Percentiles rank a stretch among this genome's conserved stretches.
These are phyloP conservation scores for Podospora conica DNA, from an alignment of 495 filamentous ascomycete genomes.

Conservation along the genomic window DNA sequence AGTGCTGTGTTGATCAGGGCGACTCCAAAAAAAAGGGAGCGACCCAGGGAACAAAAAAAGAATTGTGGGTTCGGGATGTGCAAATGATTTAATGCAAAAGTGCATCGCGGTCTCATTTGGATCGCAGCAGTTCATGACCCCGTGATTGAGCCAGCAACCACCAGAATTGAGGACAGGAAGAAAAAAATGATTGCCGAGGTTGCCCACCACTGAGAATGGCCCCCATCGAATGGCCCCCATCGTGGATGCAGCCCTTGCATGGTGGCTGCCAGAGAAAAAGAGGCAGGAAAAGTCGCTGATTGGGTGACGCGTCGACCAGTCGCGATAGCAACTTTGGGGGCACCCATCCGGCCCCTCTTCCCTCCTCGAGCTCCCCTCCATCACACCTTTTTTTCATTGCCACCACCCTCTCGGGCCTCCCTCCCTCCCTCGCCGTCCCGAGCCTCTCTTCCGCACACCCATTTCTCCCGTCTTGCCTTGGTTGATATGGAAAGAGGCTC, in stretches of 20 bases:
- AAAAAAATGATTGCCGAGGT: not conserved
- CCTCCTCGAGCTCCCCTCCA: not conserved
- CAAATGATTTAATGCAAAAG: not conserved
- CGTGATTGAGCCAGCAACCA: not conserved
- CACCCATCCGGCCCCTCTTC: too few species aligned
- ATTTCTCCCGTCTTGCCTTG: not conserved
- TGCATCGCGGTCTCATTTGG: not conserved
- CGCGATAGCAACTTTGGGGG: not conserved
- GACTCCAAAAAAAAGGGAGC: not conserved
- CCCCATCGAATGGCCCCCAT: not conserved
- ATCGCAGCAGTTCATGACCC: not conserved
- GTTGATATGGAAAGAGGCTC: not conserved
- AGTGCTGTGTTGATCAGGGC: too few species aligned
- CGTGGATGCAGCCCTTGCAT: constrained; percentile 1
- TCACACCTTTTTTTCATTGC: not conserved
- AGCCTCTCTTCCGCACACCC: not conserved
- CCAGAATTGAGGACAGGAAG: not conserved
- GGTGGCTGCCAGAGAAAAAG: not conserved
- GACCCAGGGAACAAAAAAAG: not conserved
- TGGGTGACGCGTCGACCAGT: not conserved
- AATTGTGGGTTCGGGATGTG: not conserved
- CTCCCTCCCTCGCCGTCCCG: not conserved
- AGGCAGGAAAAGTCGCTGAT: not conserved
- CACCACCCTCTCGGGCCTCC: not conserved
- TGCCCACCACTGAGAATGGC: not conserved